Evolutionary conservation across 2,329 filamentous ascomycete species (phyloP).

Genomic region (Clonostachys byssicola): DNA sequence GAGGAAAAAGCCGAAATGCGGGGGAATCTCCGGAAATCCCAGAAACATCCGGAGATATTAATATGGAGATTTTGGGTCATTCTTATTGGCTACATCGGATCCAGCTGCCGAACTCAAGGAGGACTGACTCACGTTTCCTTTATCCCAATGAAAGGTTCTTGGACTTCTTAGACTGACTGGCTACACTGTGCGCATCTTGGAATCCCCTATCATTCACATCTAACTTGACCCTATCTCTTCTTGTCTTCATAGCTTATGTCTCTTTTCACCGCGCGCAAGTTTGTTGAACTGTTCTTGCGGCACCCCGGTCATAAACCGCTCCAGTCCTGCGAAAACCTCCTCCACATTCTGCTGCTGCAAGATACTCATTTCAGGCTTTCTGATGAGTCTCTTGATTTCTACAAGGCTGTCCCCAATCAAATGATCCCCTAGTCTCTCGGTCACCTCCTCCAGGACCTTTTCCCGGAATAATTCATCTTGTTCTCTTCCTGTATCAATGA

Average conservation of each 20-base stretch:
- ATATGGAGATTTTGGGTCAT: too few relatives aligned
- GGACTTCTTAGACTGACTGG: too few relatives aligned
- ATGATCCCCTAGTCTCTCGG: constrained; percentile 75
- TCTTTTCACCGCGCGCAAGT: constrained; percentile 83
- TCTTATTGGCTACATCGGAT: too few relatives aligned
- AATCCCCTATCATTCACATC: too few relatives aligned
- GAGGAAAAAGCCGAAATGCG: too few relatives aligned
- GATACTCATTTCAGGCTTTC: constrained; percentile 65
- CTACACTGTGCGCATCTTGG: too few relatives aligned
- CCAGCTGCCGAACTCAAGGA: too few relatives aligned
- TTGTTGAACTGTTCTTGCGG: constrained; percentile 87
- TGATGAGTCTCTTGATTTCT: constrained; percentile 80
- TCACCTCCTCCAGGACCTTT: constrained; percentile 72
- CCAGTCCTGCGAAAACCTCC: constrained; percentile 82
- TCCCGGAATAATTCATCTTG: constrained; percentile 66
- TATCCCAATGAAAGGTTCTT: too few relatives aligned
- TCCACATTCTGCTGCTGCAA: constrained; percentile 74
- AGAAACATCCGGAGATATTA: too few relatives aligned
- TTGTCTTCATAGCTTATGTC: constrained; percentile 72
- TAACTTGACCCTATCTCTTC: too few relatives aligned
- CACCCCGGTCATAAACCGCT: constrained; percentile 72
- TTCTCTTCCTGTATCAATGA: constrained; percentile 60
- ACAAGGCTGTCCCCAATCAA: constrained; percentile 74
- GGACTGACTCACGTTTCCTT: too few relatives aligned
- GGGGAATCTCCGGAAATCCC: too few relatives aligned